phyloP scores from a whole-genome alignment of 768 basidiomycete genomes.

The Baorangia bicolor region DNA sequence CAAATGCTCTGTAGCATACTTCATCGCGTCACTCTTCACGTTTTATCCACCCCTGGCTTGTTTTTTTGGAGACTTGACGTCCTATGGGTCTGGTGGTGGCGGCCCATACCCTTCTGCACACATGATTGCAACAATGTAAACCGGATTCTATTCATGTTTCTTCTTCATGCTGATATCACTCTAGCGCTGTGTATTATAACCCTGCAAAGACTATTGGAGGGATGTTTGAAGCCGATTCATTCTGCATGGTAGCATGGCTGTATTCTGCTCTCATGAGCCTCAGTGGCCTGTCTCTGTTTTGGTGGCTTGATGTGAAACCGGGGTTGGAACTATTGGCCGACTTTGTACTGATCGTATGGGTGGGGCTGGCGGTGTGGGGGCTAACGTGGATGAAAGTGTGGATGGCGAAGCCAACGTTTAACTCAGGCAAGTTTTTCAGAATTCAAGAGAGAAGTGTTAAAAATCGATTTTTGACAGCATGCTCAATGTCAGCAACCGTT shows the following conservation, averaged over 20 bases:
- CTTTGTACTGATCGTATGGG: slow-evolving; percentile 71
- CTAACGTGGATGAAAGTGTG: slow-evolving; percentile 91
- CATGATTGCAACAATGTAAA: slow-evolving; percentile 88
- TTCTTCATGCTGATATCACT: slow-evolving; percentile 1
- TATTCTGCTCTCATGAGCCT: slow-evolving; percentile 75
- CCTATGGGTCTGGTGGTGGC: slow-evolving; percentile 44
- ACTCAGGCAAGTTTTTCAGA: slow-evolving; percentile 56
- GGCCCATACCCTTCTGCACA: slow-evolving; percentile 80
- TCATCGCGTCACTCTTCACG: slow-evolving; percentile 89
- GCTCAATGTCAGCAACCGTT: slow-evolving; percentile 82
- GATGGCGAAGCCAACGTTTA: slow-evolving; percentile 88
- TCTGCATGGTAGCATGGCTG: slow-evolving; percentile 66
- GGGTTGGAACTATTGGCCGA: slow-evolving; percentile 79
- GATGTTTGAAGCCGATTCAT: slow-evolving; percentile 90
- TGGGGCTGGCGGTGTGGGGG: slow-evolving; percentile 77
- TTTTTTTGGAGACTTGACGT: slow-evolving; percentile 60
- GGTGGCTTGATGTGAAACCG: slow-evolving; percentile 69
- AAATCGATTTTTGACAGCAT: slow-evolving; percentile 44
- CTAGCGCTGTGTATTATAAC: slow-evolving; percentile 82
- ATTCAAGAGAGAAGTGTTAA: neutral
- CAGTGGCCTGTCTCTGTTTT: slow-evolving; percentile 73
- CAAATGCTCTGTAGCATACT: slow-evolving; percentile 91
- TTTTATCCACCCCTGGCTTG: slow-evolving; percentile 75
- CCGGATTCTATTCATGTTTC: neutral
- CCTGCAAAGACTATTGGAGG: slow-evolving; percentile 91